Evolutionary conservation across 768 basidiomycete genomes (phyloP).

Genomic region (Lentinula aciculospora): DNA sequence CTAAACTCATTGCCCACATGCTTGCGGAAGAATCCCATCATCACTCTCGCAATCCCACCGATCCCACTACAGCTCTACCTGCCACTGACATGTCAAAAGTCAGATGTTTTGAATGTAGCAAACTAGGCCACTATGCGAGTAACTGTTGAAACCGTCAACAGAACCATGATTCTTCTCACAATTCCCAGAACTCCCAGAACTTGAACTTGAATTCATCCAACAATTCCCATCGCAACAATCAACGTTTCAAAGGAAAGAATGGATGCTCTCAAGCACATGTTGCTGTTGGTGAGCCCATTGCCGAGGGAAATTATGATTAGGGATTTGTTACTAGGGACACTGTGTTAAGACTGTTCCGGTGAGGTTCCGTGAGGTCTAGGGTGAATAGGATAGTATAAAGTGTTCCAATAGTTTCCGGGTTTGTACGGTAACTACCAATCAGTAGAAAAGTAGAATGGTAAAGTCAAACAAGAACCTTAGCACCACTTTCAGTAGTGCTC

Average conservation of each 20-base stretch:
- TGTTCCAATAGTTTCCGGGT: too few species aligned
- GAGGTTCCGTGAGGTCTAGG: too few species aligned
- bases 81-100: conserved; percentile 4
- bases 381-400: too few species aligned
- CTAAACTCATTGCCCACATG: conserved; percentile 18
- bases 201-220: neutral
- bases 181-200: neutral
- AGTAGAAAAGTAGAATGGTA: too few species aligned
- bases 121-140: conserved; percentile 2
- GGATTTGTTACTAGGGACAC: conserved; percentile 9
- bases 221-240: neutral
- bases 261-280: neutral
- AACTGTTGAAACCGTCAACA: neutral
- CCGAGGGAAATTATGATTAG: conserved; percentile 6
- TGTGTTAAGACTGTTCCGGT: too few species aligned
- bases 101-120: conserved; percentile 11
- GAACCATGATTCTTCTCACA: neutral
- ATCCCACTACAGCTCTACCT: conserved; percentile 12
- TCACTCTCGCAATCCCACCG: conserved; percentile 5
- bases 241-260: conserved; percentile 10
- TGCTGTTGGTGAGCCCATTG: neutral
- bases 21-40: conserved; percentile 16
- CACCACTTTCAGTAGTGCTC: too few species aligned
- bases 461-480: too few species aligned
- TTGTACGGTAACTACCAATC: too few species aligned